Percentiles rank a stretch among this genome's conserved stretches.
phyloP scores from a whole-genome alignment of 495 filamentous ascomycete species.

The Podospora bellae-mahoneyi region DNA sequence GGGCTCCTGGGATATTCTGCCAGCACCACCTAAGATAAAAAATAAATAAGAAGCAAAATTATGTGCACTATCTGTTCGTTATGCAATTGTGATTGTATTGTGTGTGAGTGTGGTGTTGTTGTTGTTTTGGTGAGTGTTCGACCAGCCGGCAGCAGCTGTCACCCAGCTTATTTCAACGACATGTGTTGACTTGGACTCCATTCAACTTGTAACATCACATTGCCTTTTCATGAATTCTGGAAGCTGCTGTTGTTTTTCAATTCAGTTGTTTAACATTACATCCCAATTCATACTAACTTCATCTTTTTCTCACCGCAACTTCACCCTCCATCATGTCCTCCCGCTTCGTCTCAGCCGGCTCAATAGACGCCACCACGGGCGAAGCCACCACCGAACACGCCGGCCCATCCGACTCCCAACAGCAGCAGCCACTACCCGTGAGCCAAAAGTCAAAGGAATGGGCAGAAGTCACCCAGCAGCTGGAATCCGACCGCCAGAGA shows the following conservation, averaged over 20 bases:
- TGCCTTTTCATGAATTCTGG: no score
- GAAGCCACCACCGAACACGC: slow-evolving; percentile 5
- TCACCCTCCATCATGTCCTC: slow-evolving; percentile 56
- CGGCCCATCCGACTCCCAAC: neutral
- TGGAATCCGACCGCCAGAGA: slow-evolving; percentile 55
- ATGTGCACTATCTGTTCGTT: neutral
- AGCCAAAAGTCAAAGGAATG: slow-evolving; percentile 47
- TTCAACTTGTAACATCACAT: neutral
- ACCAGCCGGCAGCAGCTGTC: slow-evolving; percentile 10
- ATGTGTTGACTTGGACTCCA: neutral
- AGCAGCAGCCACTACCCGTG: slow-evolving; percentile 10
- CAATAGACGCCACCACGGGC: slow-evolving; percentile 56
- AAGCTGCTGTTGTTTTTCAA: no score
- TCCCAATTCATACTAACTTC: no score
- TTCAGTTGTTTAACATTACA: no score
- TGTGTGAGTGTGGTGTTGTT: neutral
- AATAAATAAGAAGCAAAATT: slow-evolving; percentile 14
- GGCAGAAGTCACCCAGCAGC: slow-evolving; percentile 69
- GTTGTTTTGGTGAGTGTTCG: neutral
- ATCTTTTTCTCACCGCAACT: neutral
- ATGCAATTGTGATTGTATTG: neutral
- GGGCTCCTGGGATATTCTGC: neutral
- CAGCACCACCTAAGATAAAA: slow-evolving; percentile 9
- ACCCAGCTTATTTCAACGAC: neutral
- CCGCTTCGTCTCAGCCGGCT: slow-evolving; percentile 86